Percentiles rank a stretch among this genome's conserved stretches.
These are phyloP conservation scores for Jacaranda copaia DNA, from an alignment of 257 asterid genomes.

Conservation along the genomic window DNA sequence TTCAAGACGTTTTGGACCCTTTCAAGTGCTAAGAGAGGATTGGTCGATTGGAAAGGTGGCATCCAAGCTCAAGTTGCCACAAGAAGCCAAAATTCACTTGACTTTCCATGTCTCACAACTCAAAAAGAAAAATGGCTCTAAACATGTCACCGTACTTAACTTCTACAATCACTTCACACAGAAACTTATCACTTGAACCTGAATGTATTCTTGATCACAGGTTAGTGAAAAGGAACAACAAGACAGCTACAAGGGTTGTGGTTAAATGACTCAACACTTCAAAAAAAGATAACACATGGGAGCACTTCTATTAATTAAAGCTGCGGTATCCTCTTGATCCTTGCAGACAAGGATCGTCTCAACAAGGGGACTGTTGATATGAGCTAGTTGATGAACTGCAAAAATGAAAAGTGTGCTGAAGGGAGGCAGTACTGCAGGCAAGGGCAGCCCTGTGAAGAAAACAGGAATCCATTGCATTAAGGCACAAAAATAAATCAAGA, in stretches of 20 bases:
- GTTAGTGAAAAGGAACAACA: not conserved
- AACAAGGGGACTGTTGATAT: not conserved
- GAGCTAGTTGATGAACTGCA: no score
- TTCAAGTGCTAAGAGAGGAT: not conserved
- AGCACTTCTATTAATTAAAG: not conserved
- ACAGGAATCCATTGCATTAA: no score
- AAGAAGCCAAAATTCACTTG: not conserved
- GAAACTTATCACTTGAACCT: not conserved
- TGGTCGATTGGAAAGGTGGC: not conserved
- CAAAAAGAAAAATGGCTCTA: not conserved
- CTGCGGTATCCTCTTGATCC: not conserved
- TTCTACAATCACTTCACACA: not conserved
- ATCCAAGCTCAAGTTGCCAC: not conserved
- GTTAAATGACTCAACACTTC: not conserved
- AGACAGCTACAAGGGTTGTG: not conserved
- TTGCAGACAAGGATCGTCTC: not conserved
- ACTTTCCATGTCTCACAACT: not conserved
- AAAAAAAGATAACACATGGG: not conserved
- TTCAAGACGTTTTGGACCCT: not conserved
- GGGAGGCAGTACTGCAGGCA: no score
- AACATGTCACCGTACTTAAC: not conserved
- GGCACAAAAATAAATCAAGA: no score
- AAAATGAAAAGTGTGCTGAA: no score
- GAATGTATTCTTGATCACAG: not conserved
- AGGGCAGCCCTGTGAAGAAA: no score